Percentiles rank a stretch among this genome's conserved stretches.
Conservation (phyloP, 495 filamentous ascomycete genomes). For the Lasiosphaeria miniovina region DNA sequence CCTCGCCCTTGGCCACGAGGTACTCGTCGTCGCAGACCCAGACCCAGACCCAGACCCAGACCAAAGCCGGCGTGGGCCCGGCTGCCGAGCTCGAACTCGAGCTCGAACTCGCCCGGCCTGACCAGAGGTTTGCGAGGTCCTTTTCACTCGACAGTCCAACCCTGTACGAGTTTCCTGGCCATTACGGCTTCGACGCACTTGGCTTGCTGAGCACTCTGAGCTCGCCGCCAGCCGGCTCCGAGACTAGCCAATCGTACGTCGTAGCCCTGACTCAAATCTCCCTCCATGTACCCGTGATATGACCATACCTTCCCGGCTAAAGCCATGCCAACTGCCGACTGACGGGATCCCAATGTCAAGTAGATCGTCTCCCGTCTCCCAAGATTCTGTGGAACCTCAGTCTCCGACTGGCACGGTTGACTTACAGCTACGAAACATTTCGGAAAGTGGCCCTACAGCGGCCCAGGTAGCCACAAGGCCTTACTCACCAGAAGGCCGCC, state of each 20-base stretch:
- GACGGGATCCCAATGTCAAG: slow-evolving; percentile 16
- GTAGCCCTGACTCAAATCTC: slow-evolving; percentile 2
- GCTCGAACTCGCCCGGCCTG: slow-evolving; percentile 41
- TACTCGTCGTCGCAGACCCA: slow-evolving; percentile 38
- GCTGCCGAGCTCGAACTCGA: slow-evolving; percentile 2
- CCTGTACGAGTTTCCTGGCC: slow-evolving; percentile 52
- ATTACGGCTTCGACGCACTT: slow-evolving; percentile 14
- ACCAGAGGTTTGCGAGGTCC: slow-evolving; percentile 47
- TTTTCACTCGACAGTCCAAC: slow-evolving; percentile 55
- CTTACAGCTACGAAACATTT: slow-evolving; percentile 33
- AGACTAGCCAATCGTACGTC: slow-evolving; percentile 29
- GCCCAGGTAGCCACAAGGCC: slow-evolving; percentile 33
- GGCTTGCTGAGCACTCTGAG: slow-evolving; percentile 19
- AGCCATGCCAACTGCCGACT: slow-evolving; percentile 24
- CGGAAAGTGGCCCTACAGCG: slow-evolving; percentile 35
- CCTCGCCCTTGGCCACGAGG: slow-evolving; percentile 48
- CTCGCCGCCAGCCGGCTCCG: slow-evolving; percentile 15
- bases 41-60: slow-evolving; percentile 40
- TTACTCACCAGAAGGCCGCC: slow-evolving; percentile 32
- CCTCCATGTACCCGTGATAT: neutral
- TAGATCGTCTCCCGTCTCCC: slow-evolving; percentile 29
- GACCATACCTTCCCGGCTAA: slow-evolving; percentile 22
- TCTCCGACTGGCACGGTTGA: slow-evolving; percentile 31
- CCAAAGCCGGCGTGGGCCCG: slow-evolving; percentile 4
- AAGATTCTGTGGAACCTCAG: slow-evolving; percentile 12